Conservation (phyloP, 108 stramenopile genomes). For the Skeletonema marinoi region DNA sequence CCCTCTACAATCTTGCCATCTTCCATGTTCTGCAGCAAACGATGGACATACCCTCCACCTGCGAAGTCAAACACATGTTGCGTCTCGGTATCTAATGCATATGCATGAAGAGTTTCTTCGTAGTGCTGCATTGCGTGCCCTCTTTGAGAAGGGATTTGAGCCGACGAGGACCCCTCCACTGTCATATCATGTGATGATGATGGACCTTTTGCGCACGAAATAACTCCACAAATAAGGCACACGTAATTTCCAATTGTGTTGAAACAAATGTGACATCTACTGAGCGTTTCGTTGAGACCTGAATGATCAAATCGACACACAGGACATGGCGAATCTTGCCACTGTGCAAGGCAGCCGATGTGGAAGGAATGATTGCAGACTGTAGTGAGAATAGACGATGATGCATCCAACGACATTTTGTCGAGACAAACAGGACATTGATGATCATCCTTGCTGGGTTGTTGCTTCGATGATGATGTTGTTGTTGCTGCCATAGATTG, state of each 20-base stretch:
- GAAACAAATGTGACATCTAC: slow-evolving; percentile 80
- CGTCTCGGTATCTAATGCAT: slow-evolving; percentile 93
- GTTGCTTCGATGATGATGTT: slow-evolving; percentile 13
- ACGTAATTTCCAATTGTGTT: slow-evolving; percentile 75
- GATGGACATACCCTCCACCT: slow-evolving; percentile 94
- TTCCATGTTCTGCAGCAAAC: slow-evolving; percentile 86
- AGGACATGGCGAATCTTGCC: slow-evolving; percentile 90
- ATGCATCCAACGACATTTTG: slow-evolving; percentile 55
- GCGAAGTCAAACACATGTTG: slow-evolving; percentile 97
- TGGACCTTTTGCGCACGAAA: slow-evolving; percentile 69
- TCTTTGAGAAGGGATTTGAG: slow-evolving; percentile 28
- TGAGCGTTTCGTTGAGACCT: slow-evolving; percentile 79
- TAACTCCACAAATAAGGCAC: slow-evolving; percentile 83
- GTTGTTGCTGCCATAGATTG: slow-evolving; percentile 7
- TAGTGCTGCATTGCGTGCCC: slow-evolving; percentile 89
- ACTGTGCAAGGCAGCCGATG: slow-evolving; percentile 81
- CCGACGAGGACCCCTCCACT: slow-evolving; percentile 1
- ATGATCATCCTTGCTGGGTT: slow-evolving; percentile 38
- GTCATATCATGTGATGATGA: not conserved
- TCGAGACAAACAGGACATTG: slow-evolving; percentile 93
- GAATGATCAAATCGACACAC: slow-evolving; percentile 94
- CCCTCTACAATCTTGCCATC: slow-evolving; percentile 95
- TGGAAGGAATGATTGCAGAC: slow-evolving; percentile 97
- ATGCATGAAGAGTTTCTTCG: slow-evolving; percentile 91
- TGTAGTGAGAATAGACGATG: slow-evolving; percentile 79